Evolutionary conservation across 2,329 filamentous ascomycete species (phyloP), one percentile per base, ranked within the genome.

Genomic region (Hyphodiscus sp.): DNA sequence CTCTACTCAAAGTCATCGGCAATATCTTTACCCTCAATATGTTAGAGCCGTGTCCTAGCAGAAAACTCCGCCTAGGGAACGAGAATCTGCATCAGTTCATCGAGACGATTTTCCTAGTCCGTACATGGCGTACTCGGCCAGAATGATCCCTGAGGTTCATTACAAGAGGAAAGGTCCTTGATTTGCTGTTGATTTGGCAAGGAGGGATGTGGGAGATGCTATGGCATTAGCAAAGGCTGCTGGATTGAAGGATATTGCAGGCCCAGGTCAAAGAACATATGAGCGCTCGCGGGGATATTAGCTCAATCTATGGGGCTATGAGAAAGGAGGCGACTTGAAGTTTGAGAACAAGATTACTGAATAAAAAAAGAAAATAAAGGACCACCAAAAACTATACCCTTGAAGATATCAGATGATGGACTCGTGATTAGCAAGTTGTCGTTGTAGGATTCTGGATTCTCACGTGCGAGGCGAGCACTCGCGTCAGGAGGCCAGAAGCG

Each of bases 11-110:
- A 63, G 73, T 96, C 19, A 78, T 95, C 10, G 91, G 91, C 53
- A 96, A 96, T 70, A 89, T 87, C 0, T 91, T 96, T 68, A 79
- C 96, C 62, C 68, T 95, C 42, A 87, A 88, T 72, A 89, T 76
- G 65, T 73, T 76, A 67, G 86, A 87, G 85, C 6, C 80, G 92
- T 65, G 82, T 86, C 1, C 71, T 91, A 6, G 89, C 89, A 5
- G 90, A 96, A 70, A 92, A 91, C 70, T 78, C 80, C 0, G 90
- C 0, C 73, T 96, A 2, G 89, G 89, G 2, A 77, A 77, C 0
- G 80, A 84, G 1, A 80, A 83, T 41, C 70, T 95, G 55, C 83
- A 91, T 67, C 69, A 82, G 45, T 87, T 91, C 66, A 75, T 95
- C 54, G 81, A 87, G 62, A 71, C 75, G 1, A 78, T 95, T 88